Evolutionary conservation across 2,329 filamentous ascomycete species (phyloP), one percentile per base, ranked within the genome.

Genomic region (Lithohypha guttulata): DNA sequence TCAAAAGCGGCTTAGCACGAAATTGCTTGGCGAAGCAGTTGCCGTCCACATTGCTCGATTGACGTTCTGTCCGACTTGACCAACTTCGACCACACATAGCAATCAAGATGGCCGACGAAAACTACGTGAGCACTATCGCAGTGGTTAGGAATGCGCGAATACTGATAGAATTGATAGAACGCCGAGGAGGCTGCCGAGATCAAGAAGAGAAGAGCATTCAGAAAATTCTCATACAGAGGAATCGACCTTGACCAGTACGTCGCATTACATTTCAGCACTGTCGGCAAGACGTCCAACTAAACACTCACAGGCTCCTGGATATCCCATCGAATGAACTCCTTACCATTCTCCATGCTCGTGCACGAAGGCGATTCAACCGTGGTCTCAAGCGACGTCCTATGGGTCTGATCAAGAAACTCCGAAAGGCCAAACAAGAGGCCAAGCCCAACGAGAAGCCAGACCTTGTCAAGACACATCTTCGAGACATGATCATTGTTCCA

Each of bases 321-420:
- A 87, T 98, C 65, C 84, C 81, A 64, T 94, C 87, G 63, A 91
- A 96, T 69, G 84, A 96, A 73, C 86, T 98, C 69, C 87, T 91
- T 64, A 87, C 95, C 82, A 84, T 98, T 68, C 87, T 98, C 63
- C 91, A 98, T 77, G 91, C 91, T 63, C 91, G 91, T 68, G 91
- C 91, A 65, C 89, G 91, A 66, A 81, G 91, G 70, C 80, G 93
- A 68, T 96, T 98, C 83, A 96, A 96, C 83, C 89, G 91, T 58
- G 91, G 91, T 62, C 82, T 98, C 62, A 98, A 96, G 84, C 87
- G 91, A 76, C 93, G 93, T 78, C 91, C 91, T 61, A 96, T 98
- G 91, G 91, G 91, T 60, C 77, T 98, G 63, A 96, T 98, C 81
- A 96, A 96, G 85, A 98, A 98, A 81, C 85, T 98, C 62, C 89